Evolutionary conservation across 495 filamentous ascomycete species (phyloP).

Genomic region (Poronia punctata): DNA sequence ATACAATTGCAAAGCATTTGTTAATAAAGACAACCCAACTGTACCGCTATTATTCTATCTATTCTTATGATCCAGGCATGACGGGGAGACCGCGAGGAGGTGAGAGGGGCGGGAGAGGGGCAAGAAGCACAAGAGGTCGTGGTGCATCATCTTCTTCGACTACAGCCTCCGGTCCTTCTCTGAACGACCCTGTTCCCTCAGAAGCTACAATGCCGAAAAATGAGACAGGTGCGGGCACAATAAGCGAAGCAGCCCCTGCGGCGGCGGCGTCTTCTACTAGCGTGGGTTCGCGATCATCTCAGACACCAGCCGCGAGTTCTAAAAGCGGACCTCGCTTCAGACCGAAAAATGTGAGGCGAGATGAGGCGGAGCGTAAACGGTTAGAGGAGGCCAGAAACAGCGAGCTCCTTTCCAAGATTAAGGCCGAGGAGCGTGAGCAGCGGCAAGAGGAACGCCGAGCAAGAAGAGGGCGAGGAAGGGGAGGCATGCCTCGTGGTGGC

Average conservation of each 20-base stretch:
- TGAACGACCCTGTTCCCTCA: conserved; percentile 7
- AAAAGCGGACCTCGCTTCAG: conserved; percentile 25
- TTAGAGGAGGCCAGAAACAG: conserved; percentile 31
- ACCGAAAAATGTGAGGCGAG: conserved; percentile 36
- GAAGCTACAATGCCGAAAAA: conserved; percentile 8
- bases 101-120: conserved; percentile 10
- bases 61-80: conserved; percentile 14
- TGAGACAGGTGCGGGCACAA: conserved; percentile 1
- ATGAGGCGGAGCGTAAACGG: conserved; percentile 33
- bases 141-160: conserved; percentile 10
- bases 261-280: conserved; percentile 3
- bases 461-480: conserved; percentile 32
- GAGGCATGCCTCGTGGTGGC: conserved; percentile 23
- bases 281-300: conserved; percentile 10
- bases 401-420: conserved; percentile 20
- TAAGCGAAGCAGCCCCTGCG: conserved; percentile 4
- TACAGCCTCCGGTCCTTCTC: conserved; percentile 8
- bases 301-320: conserved; percentile 13
- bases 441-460: conserved; percentile 30
- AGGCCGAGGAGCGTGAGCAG: conserved; percentile 23
- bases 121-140: conserved; percentile 15
- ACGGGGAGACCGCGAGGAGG: conserved; percentile 16
- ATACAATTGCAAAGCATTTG: background rate
- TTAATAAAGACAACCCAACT: background rate
- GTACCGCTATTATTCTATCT: background rate